Evolutionary conservation across 176 grass and related monocot species (phyloP).

Genomic region (Cenchrus americanus): DNA sequence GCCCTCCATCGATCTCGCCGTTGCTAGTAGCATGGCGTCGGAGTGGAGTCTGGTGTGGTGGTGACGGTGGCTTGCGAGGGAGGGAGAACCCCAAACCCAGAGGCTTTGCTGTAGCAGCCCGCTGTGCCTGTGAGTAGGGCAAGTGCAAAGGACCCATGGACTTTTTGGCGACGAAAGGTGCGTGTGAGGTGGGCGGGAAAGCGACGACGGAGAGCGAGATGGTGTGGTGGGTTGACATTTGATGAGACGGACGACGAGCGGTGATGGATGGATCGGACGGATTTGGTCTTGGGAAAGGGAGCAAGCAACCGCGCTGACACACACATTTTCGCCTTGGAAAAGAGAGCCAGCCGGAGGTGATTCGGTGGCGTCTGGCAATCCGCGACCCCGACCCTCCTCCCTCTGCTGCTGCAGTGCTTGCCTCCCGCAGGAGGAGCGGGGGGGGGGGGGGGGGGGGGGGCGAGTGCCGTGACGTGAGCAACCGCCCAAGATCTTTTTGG

Average conservation of each 20-base stretch:
- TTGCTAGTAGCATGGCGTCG: neutral
- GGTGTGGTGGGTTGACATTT: slow-evolving; percentile 22
- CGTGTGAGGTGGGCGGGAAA: neutral
- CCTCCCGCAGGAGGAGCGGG: no score
- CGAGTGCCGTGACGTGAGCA: slow-evolving; percentile 43
- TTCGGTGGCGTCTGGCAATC: neutral
- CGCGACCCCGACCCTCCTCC: neutral
- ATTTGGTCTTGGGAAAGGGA: slow-evolving; percentile 47
- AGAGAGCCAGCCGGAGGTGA: neutral
- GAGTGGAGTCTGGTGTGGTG: no score
- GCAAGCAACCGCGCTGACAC: slow-evolving; percentile 32
- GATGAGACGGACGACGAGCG: slow-evolving; percentile 17
- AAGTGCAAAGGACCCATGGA: slow-evolving; percentile 9
- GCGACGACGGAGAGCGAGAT: neutral
- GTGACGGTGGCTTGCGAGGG: slow-evolving; percentile 10
- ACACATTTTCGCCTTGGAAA: neutral
- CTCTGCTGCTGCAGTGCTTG: no score
- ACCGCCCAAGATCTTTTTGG: slow-evolving; percentile 27
- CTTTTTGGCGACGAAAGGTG: neutral
- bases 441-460: no score
- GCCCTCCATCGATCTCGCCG: neutral
- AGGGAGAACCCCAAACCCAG: neutral
- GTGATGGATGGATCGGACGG: slow-evolving; percentile 18
- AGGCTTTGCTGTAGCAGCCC: no score
- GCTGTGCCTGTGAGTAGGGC: no score